phyloP scores from a whole-genome alignment of 108 stramenopile species.

The Cyclostephanos tholiformis region DNA sequence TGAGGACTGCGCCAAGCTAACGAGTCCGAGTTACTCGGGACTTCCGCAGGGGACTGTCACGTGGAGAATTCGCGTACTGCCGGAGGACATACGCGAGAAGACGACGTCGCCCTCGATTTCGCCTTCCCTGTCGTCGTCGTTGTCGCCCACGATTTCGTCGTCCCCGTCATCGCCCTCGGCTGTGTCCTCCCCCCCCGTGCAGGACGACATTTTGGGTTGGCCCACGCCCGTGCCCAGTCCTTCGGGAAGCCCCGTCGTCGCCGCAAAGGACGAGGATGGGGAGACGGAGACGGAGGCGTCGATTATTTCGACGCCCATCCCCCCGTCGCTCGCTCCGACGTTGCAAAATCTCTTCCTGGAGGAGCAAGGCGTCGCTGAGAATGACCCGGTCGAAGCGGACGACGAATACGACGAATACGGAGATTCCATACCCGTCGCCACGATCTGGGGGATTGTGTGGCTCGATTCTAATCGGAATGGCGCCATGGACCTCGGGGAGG shows the following conservation, averaged over 20 bases:
- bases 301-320: not conserved
- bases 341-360: not conserved
- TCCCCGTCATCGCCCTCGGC: not conserved
- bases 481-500: constrained; percentile 27
- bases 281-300: not conserved
- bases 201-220: no score
- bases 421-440: constrained; percentile 1
- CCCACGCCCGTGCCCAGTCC: no score
- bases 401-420: not conserved
- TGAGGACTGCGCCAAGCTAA: constrained; percentile 19
- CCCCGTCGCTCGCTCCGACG: not conserved
- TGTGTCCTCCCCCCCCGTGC: no score
- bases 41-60: constrained; percentile 42
- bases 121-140: no score
- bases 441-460: constrained; percentile 38
- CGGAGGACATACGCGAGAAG: constrained; percentile 39
- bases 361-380: not conserved
- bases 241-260: no score
- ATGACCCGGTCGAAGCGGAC: not conserved
- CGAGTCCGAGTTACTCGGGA: constrained; percentile 20
- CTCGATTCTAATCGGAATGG: constrained; percentile 34
- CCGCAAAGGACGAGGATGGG: not conserved
- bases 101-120: not conserved
- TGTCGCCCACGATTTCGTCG: not conserved
- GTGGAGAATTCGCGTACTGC: constrained; percentile 37